Evolutionary conservation across 1,284 basidiomycete species (phyloP), one percentile per base, ranked within the genome.

Genomic region (Leccinum colubrinum): DNA sequence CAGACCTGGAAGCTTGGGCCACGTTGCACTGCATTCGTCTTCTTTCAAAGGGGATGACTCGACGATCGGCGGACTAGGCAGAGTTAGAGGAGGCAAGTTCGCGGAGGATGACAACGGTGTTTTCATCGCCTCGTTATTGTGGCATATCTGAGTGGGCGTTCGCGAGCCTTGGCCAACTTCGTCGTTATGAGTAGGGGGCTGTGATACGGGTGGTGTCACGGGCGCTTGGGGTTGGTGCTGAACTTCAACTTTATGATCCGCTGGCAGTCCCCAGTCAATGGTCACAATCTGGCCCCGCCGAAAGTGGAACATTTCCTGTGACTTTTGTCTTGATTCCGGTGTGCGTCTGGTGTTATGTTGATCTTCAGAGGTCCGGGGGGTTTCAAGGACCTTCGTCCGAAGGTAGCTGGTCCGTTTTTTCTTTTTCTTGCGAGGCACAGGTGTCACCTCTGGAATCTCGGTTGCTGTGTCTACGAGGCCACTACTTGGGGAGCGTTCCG

Each of bases 201-300:
- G 48, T 20, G 54, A 22, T 3, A 1, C 6, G 0, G 59, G 37
- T n/a, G 22, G 12, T 22, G 3, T 25, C 25, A 3, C 41, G 3
- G 46, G 39, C 6, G 22, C 30, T n/a, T 22, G 62, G 4, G 48
- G 33, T 48, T 33, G 41, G 12, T 12, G n/a, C 22, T 30, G 43
- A 35, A 37, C n/a, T 37, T 46, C 43, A 4, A 14, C 17, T 30
- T 46, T 7, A 14, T 14, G n/a, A 20, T 56, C 55, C 6, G 17
- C n/a, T 17, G 41, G 41, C 8, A 27, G 20, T 7, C 33, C 50
- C 12, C 41, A 8, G 11, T 55, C 54, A 2, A 59, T 14, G 2
- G 48, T 37, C 5, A 73, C 71, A 0, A 74, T 55, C 55, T 64
- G 61, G 0, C 71, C 72, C 1, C 59, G 61, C 51, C 62, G 62